Evolutionary conservation across 768 basidiomycete genomes (phyloP).

Genomic region (Amanita rimosa): DNA sequence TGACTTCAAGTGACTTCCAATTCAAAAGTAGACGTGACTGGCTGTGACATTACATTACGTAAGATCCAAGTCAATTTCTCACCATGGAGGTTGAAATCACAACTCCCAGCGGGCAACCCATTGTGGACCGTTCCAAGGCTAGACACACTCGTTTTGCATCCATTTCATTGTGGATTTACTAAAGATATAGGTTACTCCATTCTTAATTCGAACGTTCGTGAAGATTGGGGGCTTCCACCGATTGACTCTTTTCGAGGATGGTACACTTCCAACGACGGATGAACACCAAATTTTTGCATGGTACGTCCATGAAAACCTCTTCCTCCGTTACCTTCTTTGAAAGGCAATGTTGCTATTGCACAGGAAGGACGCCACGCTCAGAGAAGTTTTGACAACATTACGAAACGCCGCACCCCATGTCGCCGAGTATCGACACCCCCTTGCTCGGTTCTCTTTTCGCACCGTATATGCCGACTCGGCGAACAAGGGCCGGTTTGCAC

Average conservation of each 20-base stretch:
- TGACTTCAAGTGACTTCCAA: no score
- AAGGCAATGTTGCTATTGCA: not conserved
- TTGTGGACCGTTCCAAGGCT: constrained; percentile 52
- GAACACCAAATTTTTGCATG: constrained; percentile 80
- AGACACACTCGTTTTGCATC: not conserved
- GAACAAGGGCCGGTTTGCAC: constrained; percentile 57
- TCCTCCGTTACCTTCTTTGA: not conserved
- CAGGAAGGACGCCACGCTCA: constrained; percentile 78
- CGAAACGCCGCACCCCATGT: constrained; percentile 59
- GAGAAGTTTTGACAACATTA: constrained; percentile 68
- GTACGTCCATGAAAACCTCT: constrained; percentile 25
- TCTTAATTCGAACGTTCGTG: constrained; percentile 73
- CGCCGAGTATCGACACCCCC: constrained; percentile 69
- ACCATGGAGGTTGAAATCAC: constrained; percentile 27
- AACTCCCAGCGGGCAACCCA: constrained; percentile 32
- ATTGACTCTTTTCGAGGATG: constrained; percentile 65
- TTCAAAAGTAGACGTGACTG: no score
- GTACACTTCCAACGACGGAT: constrained; percentile 63
- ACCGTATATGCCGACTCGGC: constrained; percentile 68
- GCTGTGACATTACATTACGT: not conserved
- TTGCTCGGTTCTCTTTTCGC: constrained; percentile 73
- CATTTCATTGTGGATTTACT: not conserved
- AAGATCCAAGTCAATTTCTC: not conserved
- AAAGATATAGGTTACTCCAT: constrained; percentile 47
- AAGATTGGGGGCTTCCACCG: constrained; percentile 76